Evolutionary conservation across 208 protist species (phyloP).

Genomic region (Acanthamoeba castellanii): DNA sequence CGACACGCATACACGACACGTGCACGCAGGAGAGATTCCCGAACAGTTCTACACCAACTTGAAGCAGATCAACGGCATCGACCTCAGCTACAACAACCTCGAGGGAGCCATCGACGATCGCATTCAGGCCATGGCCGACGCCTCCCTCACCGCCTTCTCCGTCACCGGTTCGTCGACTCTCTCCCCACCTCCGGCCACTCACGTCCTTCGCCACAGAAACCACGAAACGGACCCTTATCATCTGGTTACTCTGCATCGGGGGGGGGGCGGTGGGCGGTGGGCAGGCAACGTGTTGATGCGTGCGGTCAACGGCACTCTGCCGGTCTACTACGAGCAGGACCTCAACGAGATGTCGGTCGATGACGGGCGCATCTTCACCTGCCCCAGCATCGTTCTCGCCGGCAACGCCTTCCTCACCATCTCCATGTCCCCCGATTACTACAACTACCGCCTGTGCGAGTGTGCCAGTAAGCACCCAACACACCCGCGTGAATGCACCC

Average conservation of each 20-base stretch:
- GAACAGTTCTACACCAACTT: background rate
- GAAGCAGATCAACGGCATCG: background rate
- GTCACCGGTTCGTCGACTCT: background rate
- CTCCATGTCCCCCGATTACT: conserved; percentile 17
- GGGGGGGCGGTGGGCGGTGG: too few relatives aligned
- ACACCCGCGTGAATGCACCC: background rate
- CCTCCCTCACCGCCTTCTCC: background rate
- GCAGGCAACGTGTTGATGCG: conserved; percentile 27
- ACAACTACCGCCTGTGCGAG: background rate
- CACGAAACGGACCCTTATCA: too few relatives aligned
- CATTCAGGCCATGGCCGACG: conserved; percentile 2
- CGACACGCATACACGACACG: too few relatives aligned
- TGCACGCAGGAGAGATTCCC: background rate
- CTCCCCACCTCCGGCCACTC: background rate
- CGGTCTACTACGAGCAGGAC: background rate
- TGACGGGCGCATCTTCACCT: background rate
- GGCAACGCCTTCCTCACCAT: background rate
- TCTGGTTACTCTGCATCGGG: too few relatives aligned
- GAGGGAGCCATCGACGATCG: background rate
- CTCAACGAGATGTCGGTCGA: background rate
- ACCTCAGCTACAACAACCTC: conserved; percentile 33
- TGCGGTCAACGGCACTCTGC: background rate
- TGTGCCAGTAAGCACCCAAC: background rate
- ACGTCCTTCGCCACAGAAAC: background rate
- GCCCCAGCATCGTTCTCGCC: background rate